Evolutionary conservation across 176 grass and related monocot genomes (phyloP).

Genomic region (Puccinellia tenuiflora): DNA sequence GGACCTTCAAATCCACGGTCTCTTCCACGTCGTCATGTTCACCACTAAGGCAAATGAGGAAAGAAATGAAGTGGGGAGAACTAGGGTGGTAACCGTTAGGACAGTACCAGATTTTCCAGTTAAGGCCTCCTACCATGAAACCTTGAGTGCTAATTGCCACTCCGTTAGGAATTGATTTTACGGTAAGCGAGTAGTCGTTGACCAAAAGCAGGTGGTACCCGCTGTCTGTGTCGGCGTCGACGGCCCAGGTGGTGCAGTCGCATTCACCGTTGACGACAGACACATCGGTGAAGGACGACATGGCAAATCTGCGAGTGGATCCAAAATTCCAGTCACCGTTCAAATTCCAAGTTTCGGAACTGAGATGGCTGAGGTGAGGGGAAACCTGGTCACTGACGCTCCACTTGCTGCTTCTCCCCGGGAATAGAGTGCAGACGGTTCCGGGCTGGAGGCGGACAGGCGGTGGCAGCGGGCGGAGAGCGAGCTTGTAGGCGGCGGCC

Average conservation of each 20-base stretch:
- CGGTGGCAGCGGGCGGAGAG: no score
- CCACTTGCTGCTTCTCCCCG: neutral
- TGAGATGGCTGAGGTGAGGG: neutral
- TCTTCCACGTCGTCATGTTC: accelerated
- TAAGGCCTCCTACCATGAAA: neutral
- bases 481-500: no score
- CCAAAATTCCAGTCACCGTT: neutral
- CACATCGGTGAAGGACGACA: neutral
- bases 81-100: neutral
- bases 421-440: neutral
- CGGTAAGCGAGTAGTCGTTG: neutral
- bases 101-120: neutral
- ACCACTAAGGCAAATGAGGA: neutral
- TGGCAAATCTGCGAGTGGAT: neutral
- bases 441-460: no score
- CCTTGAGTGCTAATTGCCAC: neutral
- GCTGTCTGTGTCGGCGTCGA: neutral
- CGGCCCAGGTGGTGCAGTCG: neutral
- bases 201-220: neutral
- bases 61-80: neutral
- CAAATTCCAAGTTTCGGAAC: neutral
- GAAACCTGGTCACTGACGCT: neutral
- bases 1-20: neutral
- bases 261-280: neutral
- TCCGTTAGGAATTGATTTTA: neutral